A percentile compares a stretch with the other conserved stretches of the same genome.
phyloP scores from a whole-genome alignment of 2,329 filamentous ascomycete species.

The Rugonectria rugulosa region DNA sequence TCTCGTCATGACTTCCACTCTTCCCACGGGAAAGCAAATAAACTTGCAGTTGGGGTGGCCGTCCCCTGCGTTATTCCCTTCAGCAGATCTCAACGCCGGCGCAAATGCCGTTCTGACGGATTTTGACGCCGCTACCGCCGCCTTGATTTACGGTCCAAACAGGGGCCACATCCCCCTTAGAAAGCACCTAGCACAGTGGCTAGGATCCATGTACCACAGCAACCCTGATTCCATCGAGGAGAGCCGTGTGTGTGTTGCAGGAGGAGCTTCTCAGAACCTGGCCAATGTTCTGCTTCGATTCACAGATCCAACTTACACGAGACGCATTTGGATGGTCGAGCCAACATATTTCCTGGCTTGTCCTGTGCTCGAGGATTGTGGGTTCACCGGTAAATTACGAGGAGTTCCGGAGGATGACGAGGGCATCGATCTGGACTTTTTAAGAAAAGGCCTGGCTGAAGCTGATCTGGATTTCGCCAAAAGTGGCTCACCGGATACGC shows the following conservation, averaged over 20 bases:
- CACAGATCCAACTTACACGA: conserved; percentile 67
- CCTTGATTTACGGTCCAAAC: conserved; percentile 26
- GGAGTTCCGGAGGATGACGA: conserved; percentile 65
- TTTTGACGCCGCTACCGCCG: conserved; percentile 14
- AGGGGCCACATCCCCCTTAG: conserved; percentile 23
- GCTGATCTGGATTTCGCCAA: background rate
- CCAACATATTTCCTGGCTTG: conserved; percentile 70
- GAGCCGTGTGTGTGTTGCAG: conserved; percentile 25
- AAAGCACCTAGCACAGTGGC: conserved; percentile 21
- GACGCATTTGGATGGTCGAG: conserved; percentile 67
- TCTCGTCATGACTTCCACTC: no score
- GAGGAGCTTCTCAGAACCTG: conserved; percentile 23
- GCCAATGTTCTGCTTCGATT: conserved; percentile 45
- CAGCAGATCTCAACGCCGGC: background rate
- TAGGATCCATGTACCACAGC: conserved; percentile 8
- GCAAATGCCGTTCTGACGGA: background rate
- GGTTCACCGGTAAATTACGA: conserved; percentile 61
- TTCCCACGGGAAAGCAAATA: conserved; percentile 7
- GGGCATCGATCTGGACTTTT: conserved; percentile 30
- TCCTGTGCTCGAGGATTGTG: conserved; percentile 67
- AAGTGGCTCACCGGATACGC: background rate
- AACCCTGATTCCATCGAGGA: background rate
- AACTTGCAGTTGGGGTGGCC: conserved; percentile 15
- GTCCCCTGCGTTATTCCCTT: conserved; percentile 1
- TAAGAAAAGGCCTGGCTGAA: conserved; percentile 4